Evolutionary conservation across 2,329 filamentous ascomycete genomes (phyloP).

Genomic region (Aspergillus pseudoviridinutans): DNA sequence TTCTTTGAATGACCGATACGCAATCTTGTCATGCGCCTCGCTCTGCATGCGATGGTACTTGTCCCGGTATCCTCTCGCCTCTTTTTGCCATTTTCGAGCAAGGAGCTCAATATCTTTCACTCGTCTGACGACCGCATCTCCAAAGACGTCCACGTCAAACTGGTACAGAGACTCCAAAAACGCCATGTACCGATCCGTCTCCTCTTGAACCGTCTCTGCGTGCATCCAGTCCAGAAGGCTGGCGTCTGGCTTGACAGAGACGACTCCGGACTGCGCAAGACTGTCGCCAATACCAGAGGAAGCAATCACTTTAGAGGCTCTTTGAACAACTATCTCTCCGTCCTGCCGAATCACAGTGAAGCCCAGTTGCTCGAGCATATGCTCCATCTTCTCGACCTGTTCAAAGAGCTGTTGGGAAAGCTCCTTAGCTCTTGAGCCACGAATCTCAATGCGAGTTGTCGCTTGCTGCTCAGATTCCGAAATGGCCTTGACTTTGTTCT

Average conservation of each 20-base stretch:
- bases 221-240: slow-evolving; percentile 80
- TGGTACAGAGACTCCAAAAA: slow-evolving; percentile 70
- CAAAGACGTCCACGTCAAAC: slow-evolving; percentile 80
- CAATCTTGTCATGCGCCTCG: slow-evolving; percentile 93
- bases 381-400: slow-evolving; percentile 78
- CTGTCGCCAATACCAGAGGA: slow-evolving; percentile 33
- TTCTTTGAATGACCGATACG: slow-evolving; percentile 92
- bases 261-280: slow-evolving; percentile 31
- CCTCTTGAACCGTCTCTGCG: slow-evolving; percentile 59
- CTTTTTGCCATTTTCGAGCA: slow-evolving; percentile 88
- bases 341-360: slow-evolving; percentile 75
- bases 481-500: slow-evolving; percentile 51
- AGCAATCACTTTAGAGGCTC: slow-evolving; percentile 55
- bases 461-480: slow-evolving; percentile 30
- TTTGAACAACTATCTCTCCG: slow-evolving; percentile 69
- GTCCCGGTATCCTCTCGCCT: slow-evolving; percentile 81
- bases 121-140: slow-evolving; percentile 80
- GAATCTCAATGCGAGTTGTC: slow-evolving; percentile 60
- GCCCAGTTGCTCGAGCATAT: slow-evolving; percentile 80
- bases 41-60: slow-evolving; percentile 75
- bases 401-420: slow-evolving; percentile 77
- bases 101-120: slow-evolving; percentile 92
- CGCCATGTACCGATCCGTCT: slow-evolving; percentile 68
- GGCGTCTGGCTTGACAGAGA: slow-evolving; percentile 54
- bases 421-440: slow-evolving; percentile 72